A percentile compares a stretch with the other conserved stretches of the same genome.
Conservation (phyloP, 306 rosid species). For the Leucaena leucocephala region DNA sequence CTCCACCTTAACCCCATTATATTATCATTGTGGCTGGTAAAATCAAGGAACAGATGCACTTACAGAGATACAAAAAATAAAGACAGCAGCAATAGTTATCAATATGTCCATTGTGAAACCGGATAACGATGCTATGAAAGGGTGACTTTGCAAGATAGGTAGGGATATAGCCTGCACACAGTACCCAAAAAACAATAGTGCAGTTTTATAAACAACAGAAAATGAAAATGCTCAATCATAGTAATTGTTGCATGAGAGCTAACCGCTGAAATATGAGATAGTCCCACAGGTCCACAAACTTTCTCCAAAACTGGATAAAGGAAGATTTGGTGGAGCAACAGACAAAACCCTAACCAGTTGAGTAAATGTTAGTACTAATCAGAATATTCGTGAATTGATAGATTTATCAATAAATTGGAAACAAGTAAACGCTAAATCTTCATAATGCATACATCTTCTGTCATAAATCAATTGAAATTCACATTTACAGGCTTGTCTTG, state of each 20-base stretch:
- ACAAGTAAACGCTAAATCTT: neutral
- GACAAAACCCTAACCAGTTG: constrained; percentile 53
- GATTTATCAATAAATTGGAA: neutral
- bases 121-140: constrained; percentile 54
- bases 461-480: neutral
- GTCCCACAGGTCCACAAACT: constrained; percentile 52
- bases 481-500: neutral
- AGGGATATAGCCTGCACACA: constrained; percentile 58
- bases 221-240: constrained; percentile 12
- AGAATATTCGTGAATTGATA: neutral
- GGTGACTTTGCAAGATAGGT: constrained; percentile 67
- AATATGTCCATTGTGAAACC: constrained; percentile 47
- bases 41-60: constrained; percentile 40
- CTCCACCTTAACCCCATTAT: neutral
- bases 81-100: constrained; percentile 51
- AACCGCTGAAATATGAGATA: constrained; percentile 58
- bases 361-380: neutral
- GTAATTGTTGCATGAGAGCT: constrained; percentile 29
- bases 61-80: constrained; percentile 57
- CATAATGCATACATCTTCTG: neutral
- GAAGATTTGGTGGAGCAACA: constrained; percentile 58
- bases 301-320: constrained; percentile 57
- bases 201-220: neutral
- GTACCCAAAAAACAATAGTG: neutral
- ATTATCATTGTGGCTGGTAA: neutral